Conservation (phyloP, 2,329 filamentous ascomycete genomes). For the Macrophomina phaseolina region DNA sequence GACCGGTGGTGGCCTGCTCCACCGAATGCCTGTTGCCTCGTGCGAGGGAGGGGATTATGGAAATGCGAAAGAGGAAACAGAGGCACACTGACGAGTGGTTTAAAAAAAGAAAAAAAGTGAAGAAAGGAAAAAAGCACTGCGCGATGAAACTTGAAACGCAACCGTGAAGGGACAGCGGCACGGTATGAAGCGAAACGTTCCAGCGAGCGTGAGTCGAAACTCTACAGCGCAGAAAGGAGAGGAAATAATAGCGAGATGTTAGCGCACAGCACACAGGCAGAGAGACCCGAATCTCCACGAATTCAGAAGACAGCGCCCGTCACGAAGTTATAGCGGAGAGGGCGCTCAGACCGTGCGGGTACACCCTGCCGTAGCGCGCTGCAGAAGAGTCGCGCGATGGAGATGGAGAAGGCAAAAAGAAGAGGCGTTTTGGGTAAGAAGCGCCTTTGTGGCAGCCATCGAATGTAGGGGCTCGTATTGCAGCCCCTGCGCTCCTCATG, state of each 20-base stretch:
- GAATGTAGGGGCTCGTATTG: conserved; percentile 13
- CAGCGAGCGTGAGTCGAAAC: conserved; percentile 6
- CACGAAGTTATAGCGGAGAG: conserved; percentile 2
- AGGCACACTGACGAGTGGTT: background rate
- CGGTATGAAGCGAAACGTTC: background rate
- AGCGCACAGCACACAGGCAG: background rate
- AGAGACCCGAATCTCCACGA: background rate
- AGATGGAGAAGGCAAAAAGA: background rate
- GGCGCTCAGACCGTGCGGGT: background rate
- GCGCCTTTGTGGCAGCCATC: background rate
- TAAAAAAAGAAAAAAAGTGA: background rate
- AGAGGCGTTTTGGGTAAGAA: background rate
- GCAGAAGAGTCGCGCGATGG: background rate
- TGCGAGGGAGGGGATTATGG: background rate
- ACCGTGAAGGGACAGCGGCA: background rate
- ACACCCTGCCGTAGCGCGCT: background rate
- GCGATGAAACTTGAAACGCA: background rate
- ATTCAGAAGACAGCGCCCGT: background rate
- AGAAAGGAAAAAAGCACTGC: background rate
- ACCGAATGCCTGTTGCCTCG: conserved; percentile 8
- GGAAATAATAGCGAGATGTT: background rate
- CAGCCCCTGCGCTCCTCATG: conserved; percentile 14
- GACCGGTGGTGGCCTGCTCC: background rate
- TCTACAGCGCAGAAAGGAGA: background rate
- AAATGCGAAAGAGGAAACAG: background rate